Base-by-base conservation (phyloP, 805 yeast species). In the Limtongia smithiae region DNA sequence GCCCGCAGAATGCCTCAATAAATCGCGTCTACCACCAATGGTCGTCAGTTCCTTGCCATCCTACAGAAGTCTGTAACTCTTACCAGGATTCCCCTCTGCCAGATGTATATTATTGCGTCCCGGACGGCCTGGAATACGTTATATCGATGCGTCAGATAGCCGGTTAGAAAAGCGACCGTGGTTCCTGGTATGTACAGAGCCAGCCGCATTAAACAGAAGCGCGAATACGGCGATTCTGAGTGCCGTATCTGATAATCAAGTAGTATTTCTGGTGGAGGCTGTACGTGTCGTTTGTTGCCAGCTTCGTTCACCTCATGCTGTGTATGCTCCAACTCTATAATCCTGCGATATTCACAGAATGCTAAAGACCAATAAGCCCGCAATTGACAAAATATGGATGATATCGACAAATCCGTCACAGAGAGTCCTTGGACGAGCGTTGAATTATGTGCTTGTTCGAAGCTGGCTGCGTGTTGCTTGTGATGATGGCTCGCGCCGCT, bases 131-230 rank as follows among this genome's bases (percentile, higher is more conserved):
- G 44, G 32, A 52, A 38, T 6, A 41, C 44, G 15, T 42, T 38
- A 34, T 39, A 52, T 32, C 48, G 41, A 27, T 52, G 56, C n/a
- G 56, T 48, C 22, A 41, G 39, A 41, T 43, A 52, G 25, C 56
- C 56, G 24, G 56, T 48, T 9, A 40, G 18, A 44, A 48, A 52
- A 6, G 44, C 21, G 2, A 48, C n/a, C n/a, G 39, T 30, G 5
- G 56, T 44, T 4, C 33, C 24, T 15, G 41, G 32, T 8, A 38
- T 37, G 45, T 38, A 36, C 5, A 34, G 11, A 9, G 43, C 35
- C 12, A 46, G 15, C 22, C 55, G 55, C 55, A 51, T 51, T 17
- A 31, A 47, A 27, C 28, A 6, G 28, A n/a, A n/a, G n/a, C n/a
- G n/a, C n/a, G n/a, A n/a, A n/a, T n/a, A n/a, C n/a, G n/a, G 6